These are phyloP conservation scores for Phytophthora kernoviae DNA, from an alignment of 352 stramenopile species.

Conservation along the genomic window DNA sequence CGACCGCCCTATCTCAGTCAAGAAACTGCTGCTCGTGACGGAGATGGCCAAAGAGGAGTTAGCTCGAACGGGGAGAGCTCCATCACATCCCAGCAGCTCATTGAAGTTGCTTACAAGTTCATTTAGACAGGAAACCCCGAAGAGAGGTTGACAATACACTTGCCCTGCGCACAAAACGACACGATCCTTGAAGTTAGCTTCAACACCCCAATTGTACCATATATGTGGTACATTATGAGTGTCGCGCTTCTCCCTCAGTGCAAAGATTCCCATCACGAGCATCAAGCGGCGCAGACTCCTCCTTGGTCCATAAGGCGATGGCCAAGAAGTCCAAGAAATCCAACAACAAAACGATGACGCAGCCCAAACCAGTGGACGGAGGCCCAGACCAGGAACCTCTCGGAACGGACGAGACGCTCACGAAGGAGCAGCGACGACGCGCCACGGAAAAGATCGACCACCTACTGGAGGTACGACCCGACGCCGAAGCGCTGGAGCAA, in stretches of 20 bases:
- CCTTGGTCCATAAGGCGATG: constrained; percentile 45
- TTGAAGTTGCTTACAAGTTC: constrained; percentile 88
- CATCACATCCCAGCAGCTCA: constrained; percentile 79
- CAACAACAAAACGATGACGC: constrained; percentile 22
- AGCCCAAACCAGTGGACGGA: constrained; percentile 28
- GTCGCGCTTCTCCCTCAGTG: constrained; percentile 1
- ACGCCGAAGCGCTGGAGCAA: constrained; percentile 60
- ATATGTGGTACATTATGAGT: neutral
- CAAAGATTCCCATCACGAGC: constrained; percentile 18
- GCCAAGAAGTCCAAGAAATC: constrained; percentile 68
- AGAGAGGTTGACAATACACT: neutral
- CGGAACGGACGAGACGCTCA: constrained; percentile 22
- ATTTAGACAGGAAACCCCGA: constrained; percentile 23
- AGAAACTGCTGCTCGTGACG: constrained; percentile 96
- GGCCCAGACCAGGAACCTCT: constrained; percentile 40
- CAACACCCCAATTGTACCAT: neutral
- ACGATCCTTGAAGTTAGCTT: constrained; percentile 25
- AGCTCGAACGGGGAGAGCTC: constrained; percentile 60
- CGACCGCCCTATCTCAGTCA: constrained; percentile 96
- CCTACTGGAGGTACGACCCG: constrained; percentile 57
- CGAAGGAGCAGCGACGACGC: constrained; percentile 44
- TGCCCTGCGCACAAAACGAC: neutral
- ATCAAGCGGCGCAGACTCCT: constrained; percentile 13
- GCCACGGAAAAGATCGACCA: constrained; percentile 71
- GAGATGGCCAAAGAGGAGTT: constrained; percentile 96